Base-by-base conservation (phyloP, 768 basidiomycete species). In the Megacollybia marginata region DNA sequence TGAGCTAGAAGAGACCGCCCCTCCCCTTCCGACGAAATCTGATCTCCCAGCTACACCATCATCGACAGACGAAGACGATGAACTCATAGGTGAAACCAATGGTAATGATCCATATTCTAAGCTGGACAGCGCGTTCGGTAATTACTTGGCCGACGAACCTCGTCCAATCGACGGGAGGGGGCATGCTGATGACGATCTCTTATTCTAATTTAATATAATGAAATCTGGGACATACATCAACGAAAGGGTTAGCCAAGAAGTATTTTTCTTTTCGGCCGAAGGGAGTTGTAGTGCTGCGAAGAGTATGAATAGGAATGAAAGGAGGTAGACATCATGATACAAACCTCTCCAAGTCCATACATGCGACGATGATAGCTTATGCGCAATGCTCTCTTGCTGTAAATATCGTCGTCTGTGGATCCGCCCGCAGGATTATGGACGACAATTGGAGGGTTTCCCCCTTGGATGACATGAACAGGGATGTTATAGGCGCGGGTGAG, bases 341-440 rank as follows among this genome's bases (percentile, higher is more conserved):
- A 56, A 48, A 92, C 93, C 81, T 97, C 95, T 57, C 95, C 95
- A 6, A 97, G 76, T 2, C 94, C 95, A 68, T 95, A 98, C 83
- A 95, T 86, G 55, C 83, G 78, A 49, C 90, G 76, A 61, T 98
- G 95, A 64, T 95, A 99, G 59, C 93, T 96, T 59, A 93, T 86
- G 44, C 84, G 72, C 6, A 83, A 78, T 1, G 76, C 66, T 54
- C 70, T 68, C 46, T 69, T 59, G 45, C 65, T 65, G 15, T 59
- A 57, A 6, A 56, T 36, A 47, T 64, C 61, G 7, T 52, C 55
- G 28, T 59, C 59, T 44, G 51, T 50, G 11, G 65, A 54, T 12
- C 61, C 55, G 42, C 66, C 73, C 33, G 63, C 57, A 0, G 89
- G 87, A 42, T 83, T 71, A 59, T 96, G 93, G 5, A 83, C 77